Conservation (phyloP, 345 rosid genomes). For the Schrenkiella parvula region DNA sequence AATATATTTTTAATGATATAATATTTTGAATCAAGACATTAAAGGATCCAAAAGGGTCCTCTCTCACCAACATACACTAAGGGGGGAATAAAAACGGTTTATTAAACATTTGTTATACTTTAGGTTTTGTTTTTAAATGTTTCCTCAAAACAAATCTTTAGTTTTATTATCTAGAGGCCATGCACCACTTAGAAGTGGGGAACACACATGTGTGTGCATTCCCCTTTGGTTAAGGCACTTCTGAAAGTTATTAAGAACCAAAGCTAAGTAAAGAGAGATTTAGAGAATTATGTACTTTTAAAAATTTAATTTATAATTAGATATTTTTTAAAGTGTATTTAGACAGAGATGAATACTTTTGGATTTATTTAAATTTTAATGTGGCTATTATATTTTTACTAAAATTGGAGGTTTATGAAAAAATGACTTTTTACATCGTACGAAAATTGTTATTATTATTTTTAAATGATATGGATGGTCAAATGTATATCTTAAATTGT, state of each 20-base stretch:
- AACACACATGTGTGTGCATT: constrained; percentile 30
- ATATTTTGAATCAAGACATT: constrained; percentile 14
- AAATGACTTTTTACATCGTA: not conserved
- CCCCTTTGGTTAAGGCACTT: constrained; percentile 15
- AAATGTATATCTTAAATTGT: too few species aligned
- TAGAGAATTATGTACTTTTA: not conserved
- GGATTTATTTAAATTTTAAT: not conserved
- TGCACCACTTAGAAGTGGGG: constrained; percentile 20
- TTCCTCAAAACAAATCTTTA: constrained; percentile 31
- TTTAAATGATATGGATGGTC: too few species aligned
- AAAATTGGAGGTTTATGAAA: not conserved
- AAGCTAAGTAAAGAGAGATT: not conserved
- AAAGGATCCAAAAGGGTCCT: constrained; percentile 31
- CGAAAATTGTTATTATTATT: too few species aligned
- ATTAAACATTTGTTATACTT: constrained; percentile 13
- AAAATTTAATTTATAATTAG: not conserved
- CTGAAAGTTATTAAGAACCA: not conserved
- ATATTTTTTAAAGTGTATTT: not conserved
- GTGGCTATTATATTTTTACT: not conserved
- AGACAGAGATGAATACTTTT: not conserved
- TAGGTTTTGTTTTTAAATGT: constrained; percentile 11
- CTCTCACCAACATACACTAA: constrained; percentile 31
- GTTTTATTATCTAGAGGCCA: constrained; percentile 19
- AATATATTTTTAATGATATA: constrained; percentile 23
- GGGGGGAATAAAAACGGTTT: constrained; percentile 15